Conservation (phyloP, 306 rosid species). For the Bauhinia variegata region DNA sequence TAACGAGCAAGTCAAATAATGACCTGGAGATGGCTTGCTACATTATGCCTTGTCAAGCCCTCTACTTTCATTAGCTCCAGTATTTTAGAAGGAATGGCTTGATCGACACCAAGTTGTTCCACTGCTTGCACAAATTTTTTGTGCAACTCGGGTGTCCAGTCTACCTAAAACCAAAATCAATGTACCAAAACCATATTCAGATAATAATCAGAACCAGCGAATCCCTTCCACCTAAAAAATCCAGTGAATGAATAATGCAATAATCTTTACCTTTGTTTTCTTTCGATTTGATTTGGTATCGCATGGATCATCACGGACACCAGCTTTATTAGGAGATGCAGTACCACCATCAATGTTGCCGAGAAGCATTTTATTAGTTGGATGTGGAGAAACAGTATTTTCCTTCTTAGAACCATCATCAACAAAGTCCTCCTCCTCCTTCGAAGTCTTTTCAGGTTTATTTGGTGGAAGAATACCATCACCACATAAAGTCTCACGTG, state of each 20-base stretch:
- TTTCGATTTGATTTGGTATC: conserved; percentile 63
- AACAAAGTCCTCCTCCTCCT: conserved; percentile 60
- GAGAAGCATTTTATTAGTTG: conserved; percentile 33
- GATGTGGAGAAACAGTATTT: conserved; percentile 36
- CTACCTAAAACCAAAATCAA: conserved; percentile 66
- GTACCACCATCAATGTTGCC: conserved; percentile 36
- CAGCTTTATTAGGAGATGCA: conserved; percentile 48
- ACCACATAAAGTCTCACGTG: conserved; percentile 47
- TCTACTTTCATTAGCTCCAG: conserved; percentile 91
- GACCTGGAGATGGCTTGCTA: conserved; percentile 99
- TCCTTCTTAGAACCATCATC: conserved; percentile 53
- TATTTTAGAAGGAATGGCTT: conserved; percentile 98
- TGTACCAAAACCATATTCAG: conserved; percentile 23
- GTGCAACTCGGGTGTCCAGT: conserved; percentile 91
- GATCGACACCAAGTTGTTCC: conserved; percentile 89
- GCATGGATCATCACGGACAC: conserved; percentile 40
- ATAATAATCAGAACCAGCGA: conserved; percentile 20
- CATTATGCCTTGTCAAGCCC: conserved; percentile 94
- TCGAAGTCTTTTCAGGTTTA: conserved; percentile 39
- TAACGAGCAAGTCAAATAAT: conserved; percentile 32
- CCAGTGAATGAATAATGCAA: neutral
- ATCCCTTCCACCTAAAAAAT: too few species aligned
- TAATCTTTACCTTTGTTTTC: conserved; percentile 81
- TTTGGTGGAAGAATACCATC: conserved; percentile 48
- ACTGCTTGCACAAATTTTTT: conserved; percentile 91